Evolutionary conservation across 257 asterid species (phyloP).

Genomic region (Plantago ovata): DNA sequence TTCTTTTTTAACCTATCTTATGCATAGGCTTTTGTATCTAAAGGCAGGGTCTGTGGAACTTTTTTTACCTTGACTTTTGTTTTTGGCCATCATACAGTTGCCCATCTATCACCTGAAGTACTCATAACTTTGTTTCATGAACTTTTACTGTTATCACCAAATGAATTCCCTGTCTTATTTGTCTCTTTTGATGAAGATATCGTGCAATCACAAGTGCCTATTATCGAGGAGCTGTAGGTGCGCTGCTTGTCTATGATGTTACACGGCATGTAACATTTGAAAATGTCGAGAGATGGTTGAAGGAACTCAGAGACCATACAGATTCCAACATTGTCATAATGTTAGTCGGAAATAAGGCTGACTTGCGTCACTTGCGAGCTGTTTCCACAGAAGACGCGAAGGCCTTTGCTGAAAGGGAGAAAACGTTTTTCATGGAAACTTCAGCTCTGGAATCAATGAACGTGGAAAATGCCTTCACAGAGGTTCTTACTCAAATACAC

Average conservation of each 20-base stretch:
- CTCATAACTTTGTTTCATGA: too few species aligned
- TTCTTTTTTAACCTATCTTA: too few species aligned
- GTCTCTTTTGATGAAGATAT: neutral
- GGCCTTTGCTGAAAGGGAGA: constrained; percentile 9
- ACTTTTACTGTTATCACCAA: too few species aligned
- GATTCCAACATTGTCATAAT: constrained; percentile 8
- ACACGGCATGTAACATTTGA: constrained; percentile 11
- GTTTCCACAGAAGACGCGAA: constrained; percentile 8
- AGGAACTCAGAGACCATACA: constrained; percentile 7
- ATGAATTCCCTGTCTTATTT: neutral
- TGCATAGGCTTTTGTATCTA: too few species aligned
- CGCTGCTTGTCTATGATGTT: constrained; percentile 9
- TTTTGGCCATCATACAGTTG: too few species aligned
- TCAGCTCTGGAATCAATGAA: constrained; percentile 4
- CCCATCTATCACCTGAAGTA: too few species aligned
- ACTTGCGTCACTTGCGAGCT: constrained; percentile 6
- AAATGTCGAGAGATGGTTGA: constrained; percentile 9
- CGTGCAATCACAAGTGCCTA: constrained; percentile 14
- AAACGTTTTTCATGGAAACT: constrained; percentile 7
- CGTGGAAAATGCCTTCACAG: constrained; percentile 11
- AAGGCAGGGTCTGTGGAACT: too few species aligned
- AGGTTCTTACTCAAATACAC: constrained; percentile 6
- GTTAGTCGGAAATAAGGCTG: constrained; percentile 8
- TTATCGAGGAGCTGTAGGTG: constrained; percentile 9
- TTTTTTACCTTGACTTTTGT: too few species aligned